A percentile compares a stretch with the other conserved stretches of the same genome.
Evolutionary conservation across 148 eudicot species (phyloP).

Genomic region (Camellia granthamiana): DNA sequence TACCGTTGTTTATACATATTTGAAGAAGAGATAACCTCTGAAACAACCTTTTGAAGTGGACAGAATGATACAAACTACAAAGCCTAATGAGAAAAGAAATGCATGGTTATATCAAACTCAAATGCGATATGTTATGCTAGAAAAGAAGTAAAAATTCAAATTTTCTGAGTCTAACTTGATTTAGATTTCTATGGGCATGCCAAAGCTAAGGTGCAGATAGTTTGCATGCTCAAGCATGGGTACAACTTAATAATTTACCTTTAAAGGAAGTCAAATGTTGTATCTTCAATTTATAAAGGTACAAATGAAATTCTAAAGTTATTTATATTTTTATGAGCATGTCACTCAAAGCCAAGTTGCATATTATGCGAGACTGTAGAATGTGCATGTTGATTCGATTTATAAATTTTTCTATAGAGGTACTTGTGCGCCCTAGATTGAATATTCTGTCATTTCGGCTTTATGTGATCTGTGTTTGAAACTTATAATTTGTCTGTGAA

Average conservation of each 20-base stretch:
- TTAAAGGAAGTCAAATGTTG: background rate
- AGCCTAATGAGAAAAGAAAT: background rate
- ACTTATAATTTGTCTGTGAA: background rate
- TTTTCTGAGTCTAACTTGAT: background rate
- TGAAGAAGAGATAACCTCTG: background rate
- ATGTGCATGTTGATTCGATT: too few species aligned
- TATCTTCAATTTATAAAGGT: background rate
- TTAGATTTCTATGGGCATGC: background rate
- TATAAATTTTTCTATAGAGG: background rate
- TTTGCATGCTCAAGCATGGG: background rate
- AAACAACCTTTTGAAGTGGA: conserved; percentile 6
- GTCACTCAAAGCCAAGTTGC: too few species aligned
- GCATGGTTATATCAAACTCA: background rate
- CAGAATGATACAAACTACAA: background rate
- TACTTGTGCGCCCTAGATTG: background rate
- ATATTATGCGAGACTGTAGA: too few species aligned
- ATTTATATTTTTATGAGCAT: too few species aligned
- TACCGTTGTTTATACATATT: background rate
- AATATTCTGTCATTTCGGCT: background rate
- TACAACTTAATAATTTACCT: background rate
- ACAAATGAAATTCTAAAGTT: too few species aligned
- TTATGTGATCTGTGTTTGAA: background rate
- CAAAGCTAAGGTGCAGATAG: background rate
- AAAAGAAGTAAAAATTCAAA: background rate
- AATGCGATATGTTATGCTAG: background rate